Conservation (phyloP, 805 yeast species). For the Lachancea thermotolerans region DNA sequence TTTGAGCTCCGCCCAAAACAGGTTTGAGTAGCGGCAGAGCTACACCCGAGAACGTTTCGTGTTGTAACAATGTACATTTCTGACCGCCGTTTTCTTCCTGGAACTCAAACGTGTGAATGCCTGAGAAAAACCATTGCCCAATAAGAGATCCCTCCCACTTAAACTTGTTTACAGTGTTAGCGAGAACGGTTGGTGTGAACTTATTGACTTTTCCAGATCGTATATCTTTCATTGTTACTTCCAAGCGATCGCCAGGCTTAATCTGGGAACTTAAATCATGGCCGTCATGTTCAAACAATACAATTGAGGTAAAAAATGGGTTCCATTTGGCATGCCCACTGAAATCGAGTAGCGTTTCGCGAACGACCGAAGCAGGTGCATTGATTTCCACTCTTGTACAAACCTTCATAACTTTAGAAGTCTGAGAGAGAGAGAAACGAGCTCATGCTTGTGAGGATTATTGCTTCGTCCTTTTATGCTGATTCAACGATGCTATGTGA, state of each 20-base stretch:
- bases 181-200: slow-evolving; percentile 3
- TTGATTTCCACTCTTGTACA: neutral
- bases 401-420: neutral
- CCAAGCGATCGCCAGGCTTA: slow-evolving; percentile 2
- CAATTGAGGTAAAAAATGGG: slow-evolving; percentile 3
- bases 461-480: neutral
- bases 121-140: slow-evolving; percentile 4
- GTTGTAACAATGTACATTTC: neutral
- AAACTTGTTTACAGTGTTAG: neutral
- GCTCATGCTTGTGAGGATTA: neutral
- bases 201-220: neutral
- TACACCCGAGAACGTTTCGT: slow-evolving; percentile 1
- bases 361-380: slow-evolving; percentile 1
- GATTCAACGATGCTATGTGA: neutral
- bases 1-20: slow-evolving; percentile 1
- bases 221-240: slow-evolving; percentile 2
- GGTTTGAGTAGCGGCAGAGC: neutral
- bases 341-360: slow-evolving; percentile 3
- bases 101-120: slow-evolving; percentile 1
- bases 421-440: neutral
- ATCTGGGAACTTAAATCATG: neutral
- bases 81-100: neutral
- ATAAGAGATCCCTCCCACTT: slow-evolving; percentile 1
- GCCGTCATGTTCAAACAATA: neutral
- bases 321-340: slow-evolving; percentile 1